Base-by-base conservation (phyloP, 495 filamentous ascomycete species). In the Cladorrhinum samala region DNA sequence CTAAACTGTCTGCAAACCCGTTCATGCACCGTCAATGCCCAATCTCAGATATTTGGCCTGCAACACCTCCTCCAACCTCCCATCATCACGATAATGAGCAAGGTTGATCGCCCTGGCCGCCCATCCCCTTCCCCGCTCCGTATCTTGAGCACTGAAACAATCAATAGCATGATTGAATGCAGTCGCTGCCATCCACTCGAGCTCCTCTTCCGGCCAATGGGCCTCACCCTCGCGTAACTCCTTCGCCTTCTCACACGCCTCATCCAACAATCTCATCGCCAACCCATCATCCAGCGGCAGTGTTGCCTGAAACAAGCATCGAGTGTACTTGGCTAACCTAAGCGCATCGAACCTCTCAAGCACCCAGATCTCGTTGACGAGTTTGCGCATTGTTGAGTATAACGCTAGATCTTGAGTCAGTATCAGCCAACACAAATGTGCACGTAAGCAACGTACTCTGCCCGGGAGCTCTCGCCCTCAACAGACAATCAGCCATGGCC, bases 151-250 rank as follows among this genome's bases (percentile, higher is more conserved):
- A 13, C 80, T 70, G 54, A 87, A 91, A 40, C 84, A 80, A 54
- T 93, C 88, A 18, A 91, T 77, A 0, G 84, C 84, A 39, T 77
- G 80, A 56, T 94, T 94, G 72, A 93, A 95, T 0, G 84, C 68
- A 2, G 77, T 81, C 0, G 80, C 80, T 1, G 83, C 83, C 24
- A 96, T 78, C 85, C 87, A 91, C 58, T 87, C 82, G 2, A 95
- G 69, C 56, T 96, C 91, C 6, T 80, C 77, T 9, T 67, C 53
- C 3, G 88, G 88, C 61, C 89, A 94, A 2, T 62, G 61, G 11
- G 75, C 64, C 11, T 72, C 56, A 45, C 54, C 68, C 74, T 69
- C 58, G 3, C 65, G 61, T 16, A 72, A 57, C 20, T 75, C 67
- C 21, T 70, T 63, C 0, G 77, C 79, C 21, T 80, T 70, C 23